Evolutionary conservation across 805 yeast genomes (phyloP).

Genomic region (Metschnikowia koreensis): DNA sequence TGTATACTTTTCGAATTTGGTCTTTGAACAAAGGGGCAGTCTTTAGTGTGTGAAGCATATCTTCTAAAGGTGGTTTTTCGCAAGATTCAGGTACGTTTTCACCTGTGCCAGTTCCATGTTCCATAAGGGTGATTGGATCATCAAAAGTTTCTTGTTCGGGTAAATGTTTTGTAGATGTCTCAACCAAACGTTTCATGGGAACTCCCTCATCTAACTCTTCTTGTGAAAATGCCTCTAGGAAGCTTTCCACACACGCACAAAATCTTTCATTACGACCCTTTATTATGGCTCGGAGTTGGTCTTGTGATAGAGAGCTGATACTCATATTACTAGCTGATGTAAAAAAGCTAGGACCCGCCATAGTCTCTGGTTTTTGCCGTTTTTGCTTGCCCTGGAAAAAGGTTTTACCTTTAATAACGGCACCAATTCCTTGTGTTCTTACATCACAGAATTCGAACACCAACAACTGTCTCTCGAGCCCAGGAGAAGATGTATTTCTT

Average conservation of each 20-base stretch:
- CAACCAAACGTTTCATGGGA: constrained; percentile 42
- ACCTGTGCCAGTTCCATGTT: not conserved
- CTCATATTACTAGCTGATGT: constrained; percentile 41
- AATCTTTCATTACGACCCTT: constrained; percentile 56
- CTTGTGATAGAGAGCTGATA: constrained; percentile 50
- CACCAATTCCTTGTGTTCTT: constrained; percentile 46
- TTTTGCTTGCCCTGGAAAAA: constrained; percentile 2
- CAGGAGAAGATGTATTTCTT: constrained; percentile 48
- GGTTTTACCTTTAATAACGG: constrained; percentile 25
- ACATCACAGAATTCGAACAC: constrained; percentile 80
- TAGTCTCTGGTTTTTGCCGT: constrained; percentile 1
- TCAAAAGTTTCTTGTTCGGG: constrained; percentile 51
- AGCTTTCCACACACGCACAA: constrained; percentile 16
- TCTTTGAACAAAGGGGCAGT: constrained; percentile 50
- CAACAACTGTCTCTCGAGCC: constrained; percentile 51
- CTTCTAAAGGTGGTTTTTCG: constrained; percentile 23
- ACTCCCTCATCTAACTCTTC: constrained; percentile 27
- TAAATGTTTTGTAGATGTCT: constrained; percentile 32
- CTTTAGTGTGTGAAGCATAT: constrained; percentile 50
- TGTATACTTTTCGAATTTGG: constrained; percentile 58
- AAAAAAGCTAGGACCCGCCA: constrained; percentile 24
- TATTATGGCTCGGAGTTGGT: constrained; percentile 60
- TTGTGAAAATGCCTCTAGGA: constrained; percentile 23
- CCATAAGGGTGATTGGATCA: constrained; percentile 57
- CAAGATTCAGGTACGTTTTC: not conserved